Base-by-base conservation (phyloP, 345 rosid genomes). In the Bruguiera parviflora region DNA sequence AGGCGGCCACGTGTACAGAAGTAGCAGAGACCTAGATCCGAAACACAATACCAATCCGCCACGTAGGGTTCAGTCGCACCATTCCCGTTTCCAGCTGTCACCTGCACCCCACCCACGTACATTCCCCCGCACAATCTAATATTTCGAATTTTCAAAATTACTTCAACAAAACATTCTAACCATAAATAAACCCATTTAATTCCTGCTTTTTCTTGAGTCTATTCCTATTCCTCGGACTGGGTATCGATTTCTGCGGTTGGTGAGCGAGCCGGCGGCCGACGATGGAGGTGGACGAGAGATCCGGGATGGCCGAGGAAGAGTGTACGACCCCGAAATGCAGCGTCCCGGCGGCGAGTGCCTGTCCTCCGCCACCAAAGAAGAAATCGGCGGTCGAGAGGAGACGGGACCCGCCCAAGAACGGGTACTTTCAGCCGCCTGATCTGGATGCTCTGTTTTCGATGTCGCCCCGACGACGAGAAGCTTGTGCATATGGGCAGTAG, bases 301-400 rank as follows among this genome's bases (percentile, higher is more conserved):
- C 49, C 52, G 61, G 24, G 31, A 47, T 35, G 65, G 61, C 9
- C 32, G 90, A 80, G 21, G 90, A 85, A 66, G 90, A 71, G 0
- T 91, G 92, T 64, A 64, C 73, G 62, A 91, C 96, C 21, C 97
- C 97, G 59, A 84, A 78, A 65, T 73, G 74, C 69, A 74, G 86
- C 58, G 89, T 89, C 8, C 88, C 95, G 22, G 67, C 57, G 71
- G 70, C 71, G 16, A 43, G 72, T 19, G 77, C 68, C 29, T 87
- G 90, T 60, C 95, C 95, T 8, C 97, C 92, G 39, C 87, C 87
- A 6, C 88, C 87, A 51, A 86, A 75, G 84, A 91, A 86, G 81
- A 78, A 75, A 74, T 71, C 73, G 0, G 67, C 16, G 58, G 64
- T 58, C 33, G 77, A 75, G 32, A 81, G 65, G 68, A 83, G 57